phyloP scores from a whole-genome alignment of 78 protist species.

The Dictyostelium firmibasis region DNA sequence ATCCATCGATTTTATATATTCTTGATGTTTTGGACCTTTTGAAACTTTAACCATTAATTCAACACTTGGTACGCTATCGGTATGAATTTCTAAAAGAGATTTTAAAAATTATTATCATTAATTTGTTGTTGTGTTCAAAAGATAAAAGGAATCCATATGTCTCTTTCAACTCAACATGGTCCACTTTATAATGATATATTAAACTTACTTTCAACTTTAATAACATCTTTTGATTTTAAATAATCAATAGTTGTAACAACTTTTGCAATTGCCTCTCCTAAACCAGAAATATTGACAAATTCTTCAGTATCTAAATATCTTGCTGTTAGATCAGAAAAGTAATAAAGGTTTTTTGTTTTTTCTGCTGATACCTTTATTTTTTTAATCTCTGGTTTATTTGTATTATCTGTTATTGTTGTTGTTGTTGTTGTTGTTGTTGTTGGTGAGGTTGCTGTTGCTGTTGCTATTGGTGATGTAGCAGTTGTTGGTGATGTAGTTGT shows the following conservation, averaged over 20 bases:
- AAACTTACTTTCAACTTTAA: constrained; percentile 26
- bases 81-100: constrained; percentile 33
- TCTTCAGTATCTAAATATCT: constrained; percentile 60
- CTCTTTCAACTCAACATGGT: too few species aligned
- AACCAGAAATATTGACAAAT: constrained; percentile 52
- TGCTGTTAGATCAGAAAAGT: constrained; percentile 45
- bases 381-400: constrained; percentile 1
- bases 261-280: constrained; percentile 65
- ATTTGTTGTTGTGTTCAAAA: too few species aligned
- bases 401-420: background rate
- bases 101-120: too few species aligned
- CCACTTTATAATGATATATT: too few species aligned
- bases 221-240: constrained; percentile 27
- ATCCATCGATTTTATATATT: constrained; percentile 73
- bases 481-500: background rate
- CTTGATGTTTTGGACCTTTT: constrained; percentile 43
- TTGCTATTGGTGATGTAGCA: background rate
- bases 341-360: constrained; percentile 10
- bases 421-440: too few species aligned
- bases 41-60: constrained; percentile 45
- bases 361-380: constrained; percentile 57
- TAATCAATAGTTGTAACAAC: constrained; percentile 42
- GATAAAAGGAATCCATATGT: too few species aligned
- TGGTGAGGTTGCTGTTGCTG: too few species aligned
- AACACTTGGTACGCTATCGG: constrained; percentile 40